Percentiles rank a stretch among this genome's conserved stretches.
Conservation (phyloP, 2,329 filamentous ascomycete genomes). For the Thielaviopsis ethacetica region DNA sequence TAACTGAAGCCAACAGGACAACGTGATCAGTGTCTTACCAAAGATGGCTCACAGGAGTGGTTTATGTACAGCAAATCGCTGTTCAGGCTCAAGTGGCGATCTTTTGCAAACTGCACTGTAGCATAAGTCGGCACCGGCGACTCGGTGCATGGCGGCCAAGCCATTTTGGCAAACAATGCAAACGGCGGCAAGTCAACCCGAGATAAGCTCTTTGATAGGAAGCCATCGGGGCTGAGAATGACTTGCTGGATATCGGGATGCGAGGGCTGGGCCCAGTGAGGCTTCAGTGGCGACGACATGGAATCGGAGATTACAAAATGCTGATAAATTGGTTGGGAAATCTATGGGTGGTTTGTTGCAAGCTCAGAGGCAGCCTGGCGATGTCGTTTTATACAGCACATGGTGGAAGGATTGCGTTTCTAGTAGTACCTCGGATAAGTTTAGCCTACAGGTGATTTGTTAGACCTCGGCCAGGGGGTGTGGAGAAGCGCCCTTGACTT, state of each 20-base stretch:
- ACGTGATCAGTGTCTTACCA: conserved; percentile 31
- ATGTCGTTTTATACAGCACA: neutral
- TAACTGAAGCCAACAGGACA: neutral
- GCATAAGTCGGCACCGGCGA: conserved; percentile 42
- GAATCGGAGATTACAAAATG: conserved; percentile 2
- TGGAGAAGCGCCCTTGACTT: neutral
- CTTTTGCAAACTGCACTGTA: conserved; percentile 42
- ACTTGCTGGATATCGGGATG: conserved; percentile 43
- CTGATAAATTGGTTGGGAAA: neutral
- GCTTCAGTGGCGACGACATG: conserved; percentile 38
- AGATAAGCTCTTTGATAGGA: conserved; percentile 44
- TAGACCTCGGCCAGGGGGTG: neutral
- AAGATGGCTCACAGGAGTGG: conserved; percentile 49
- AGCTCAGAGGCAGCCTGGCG: neutral
- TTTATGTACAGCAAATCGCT: conserved; percentile 52
- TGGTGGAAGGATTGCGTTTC: neutral
- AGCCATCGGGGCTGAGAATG: conserved; percentile 34
- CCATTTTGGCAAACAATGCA: conserved; percentile 48
- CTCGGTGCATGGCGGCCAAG: conserved; percentile 45
- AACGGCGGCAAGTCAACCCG: conserved; percentile 40
- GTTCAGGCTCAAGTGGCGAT: conserved; percentile 45
- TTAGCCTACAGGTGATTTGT: neutral
- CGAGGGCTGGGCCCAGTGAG: conserved; percentile 44
- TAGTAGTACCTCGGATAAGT: neutral
- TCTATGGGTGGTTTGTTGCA: neutral